Percentiles rank a stretch among this genome's conserved stretches.
phyloP scores from a whole-genome alignment of 306 rosid species.

The Lupinus albus region DNA sequence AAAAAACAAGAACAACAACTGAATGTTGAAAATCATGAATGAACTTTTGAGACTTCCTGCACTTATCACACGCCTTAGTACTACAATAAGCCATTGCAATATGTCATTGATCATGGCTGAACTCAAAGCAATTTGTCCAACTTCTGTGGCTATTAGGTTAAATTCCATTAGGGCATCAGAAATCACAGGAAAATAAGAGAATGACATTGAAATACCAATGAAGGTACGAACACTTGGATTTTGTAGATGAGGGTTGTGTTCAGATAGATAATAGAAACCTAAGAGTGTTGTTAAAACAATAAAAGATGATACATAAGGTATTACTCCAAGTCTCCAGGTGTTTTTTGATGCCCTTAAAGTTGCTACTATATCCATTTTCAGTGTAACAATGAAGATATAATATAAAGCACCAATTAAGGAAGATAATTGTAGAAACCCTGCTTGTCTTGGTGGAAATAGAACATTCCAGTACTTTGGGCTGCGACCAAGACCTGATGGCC shows the following conservation, averaged over 20 bases:
- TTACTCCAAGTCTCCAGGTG: constrained; percentile 39
- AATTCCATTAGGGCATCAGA: constrained; percentile 35
- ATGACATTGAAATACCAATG: background rate
- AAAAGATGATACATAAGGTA: constrained; percentile 35
- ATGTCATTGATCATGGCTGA: constrained; percentile 37
- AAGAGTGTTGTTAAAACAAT: background rate
- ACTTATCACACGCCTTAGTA: accelerated
- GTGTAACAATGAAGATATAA: background rate
- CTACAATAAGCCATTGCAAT: background rate
- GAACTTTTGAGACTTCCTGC: accelerated
- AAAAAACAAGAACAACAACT: background rate
- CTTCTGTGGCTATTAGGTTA: constrained; percentile 43
- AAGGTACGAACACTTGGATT: accelerated
- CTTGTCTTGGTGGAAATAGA: constrained; percentile 32
- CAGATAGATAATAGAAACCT: accelerated
- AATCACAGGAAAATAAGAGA: constrained; percentile 36
- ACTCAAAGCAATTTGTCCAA: constrained; percentile 45
- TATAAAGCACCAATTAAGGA: background rate
- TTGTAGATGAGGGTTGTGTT: background rate
- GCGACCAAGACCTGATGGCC: constrained; percentile 46
- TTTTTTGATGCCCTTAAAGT: constrained; percentile 40
- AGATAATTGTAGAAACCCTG: background rate
- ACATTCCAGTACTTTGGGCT: background rate
- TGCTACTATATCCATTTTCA: constrained; percentile 45
- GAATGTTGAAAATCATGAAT: accelerated